Conservation (phyloP, 1,284 basidiomycete species). For the Boletus hoseneyae region DNA sequence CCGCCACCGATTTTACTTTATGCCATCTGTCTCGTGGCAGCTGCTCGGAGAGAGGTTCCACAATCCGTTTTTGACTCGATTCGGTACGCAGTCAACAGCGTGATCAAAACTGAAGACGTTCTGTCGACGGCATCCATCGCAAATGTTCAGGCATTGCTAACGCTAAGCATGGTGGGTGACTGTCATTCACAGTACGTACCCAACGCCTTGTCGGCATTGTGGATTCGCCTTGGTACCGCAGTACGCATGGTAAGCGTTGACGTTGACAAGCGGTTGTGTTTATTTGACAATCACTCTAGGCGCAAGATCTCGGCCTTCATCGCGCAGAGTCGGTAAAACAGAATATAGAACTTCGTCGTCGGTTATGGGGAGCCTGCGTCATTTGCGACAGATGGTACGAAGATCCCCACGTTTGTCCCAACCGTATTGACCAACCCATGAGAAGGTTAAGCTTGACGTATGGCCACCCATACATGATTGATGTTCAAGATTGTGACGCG, state of each 20-base stretch:
- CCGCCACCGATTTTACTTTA: slow-evolving; percentile 85
- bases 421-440: slow-evolving; percentile 10
- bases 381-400: slow-evolving; percentile 87
- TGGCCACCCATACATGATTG: slow-evolving; percentile 88
- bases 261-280: background rate
- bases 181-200: slow-evolving; percentile 78
- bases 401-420: background rate
- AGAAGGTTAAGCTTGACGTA: slow-evolving; percentile 73
- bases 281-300: slow-evolving; percentile 43
- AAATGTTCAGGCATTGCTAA: slow-evolving; percentile 87
- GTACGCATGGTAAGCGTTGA: slow-evolving; percentile 73
- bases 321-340: slow-evolving; percentile 79
- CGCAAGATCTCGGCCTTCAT: slow-evolving; percentile 90
- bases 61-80: slow-evolving; percentile 82
- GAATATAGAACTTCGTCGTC: slow-evolving; percentile 75
- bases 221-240: slow-evolving; percentile 74
- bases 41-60: slow-evolving; percentile 80
- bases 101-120: slow-evolving; percentile 89
- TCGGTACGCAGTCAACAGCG: slow-evolving; percentile 77
- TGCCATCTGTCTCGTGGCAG: slow-evolving; percentile 89
- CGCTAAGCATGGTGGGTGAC: slow-evolving; percentile 78
- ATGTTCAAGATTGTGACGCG: slow-evolving; percentile 91
- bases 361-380: slow-evolving; percentile 89
- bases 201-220: slow-evolving; percentile 70
- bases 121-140: slow-evolving; percentile 82